phyloP scores from a whole-genome alignment of 495 filamentous ascomycete species.

The Chlorociboria aeruginascens region DNA sequence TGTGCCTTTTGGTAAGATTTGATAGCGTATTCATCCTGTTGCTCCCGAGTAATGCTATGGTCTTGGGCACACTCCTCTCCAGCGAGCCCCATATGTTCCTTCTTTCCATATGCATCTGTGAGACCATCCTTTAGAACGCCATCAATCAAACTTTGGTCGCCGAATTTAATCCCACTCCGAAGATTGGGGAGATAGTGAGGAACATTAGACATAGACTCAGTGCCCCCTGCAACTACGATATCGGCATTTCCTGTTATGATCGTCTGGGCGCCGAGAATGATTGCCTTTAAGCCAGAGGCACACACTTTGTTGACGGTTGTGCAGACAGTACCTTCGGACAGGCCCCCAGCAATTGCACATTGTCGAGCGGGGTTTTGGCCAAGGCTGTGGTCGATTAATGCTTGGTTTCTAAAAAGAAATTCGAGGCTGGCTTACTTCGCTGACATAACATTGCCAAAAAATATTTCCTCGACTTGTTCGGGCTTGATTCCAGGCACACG shows the following conservation, averaged over 20 bases:
- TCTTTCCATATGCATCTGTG: constrained; percentile 77
- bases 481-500: constrained; percentile 75
- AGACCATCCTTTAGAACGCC: constrained; percentile 87
- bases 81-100: constrained; percentile 88
- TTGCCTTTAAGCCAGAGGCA: constrained; percentile 84
- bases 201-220: constrained; percentile 95
- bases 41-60: constrained; percentile 64
- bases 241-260: constrained; percentile 91
- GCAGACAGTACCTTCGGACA: constrained; percentile 63
- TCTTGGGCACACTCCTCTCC: constrained; percentile 87
- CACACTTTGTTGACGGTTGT: constrained; percentile 99
- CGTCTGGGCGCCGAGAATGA: constrained; percentile 89
- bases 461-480: constrained; percentile 83
- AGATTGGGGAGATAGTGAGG: constrained; percentile 90
- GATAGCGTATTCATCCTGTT: constrained; percentile 91
- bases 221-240: constrained; percentile 81
- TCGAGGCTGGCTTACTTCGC: constrained; percentile 70
- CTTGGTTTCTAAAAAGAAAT: background rate
- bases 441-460: constrained; percentile 95
- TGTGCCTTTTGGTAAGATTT: constrained; percentile 84
- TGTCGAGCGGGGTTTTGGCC: constrained; percentile 95
- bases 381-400: constrained; percentile 42
- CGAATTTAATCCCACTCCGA: constrained; percentile 79
- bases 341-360: constrained; percentile 78
- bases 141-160: constrained; percentile 74